Percentiles rank a stretch among this genome's conserved stretches.
Evolutionary conservation across 257 asterid species (phyloP).

Genomic region (Ligustrum vulgare): DNA sequence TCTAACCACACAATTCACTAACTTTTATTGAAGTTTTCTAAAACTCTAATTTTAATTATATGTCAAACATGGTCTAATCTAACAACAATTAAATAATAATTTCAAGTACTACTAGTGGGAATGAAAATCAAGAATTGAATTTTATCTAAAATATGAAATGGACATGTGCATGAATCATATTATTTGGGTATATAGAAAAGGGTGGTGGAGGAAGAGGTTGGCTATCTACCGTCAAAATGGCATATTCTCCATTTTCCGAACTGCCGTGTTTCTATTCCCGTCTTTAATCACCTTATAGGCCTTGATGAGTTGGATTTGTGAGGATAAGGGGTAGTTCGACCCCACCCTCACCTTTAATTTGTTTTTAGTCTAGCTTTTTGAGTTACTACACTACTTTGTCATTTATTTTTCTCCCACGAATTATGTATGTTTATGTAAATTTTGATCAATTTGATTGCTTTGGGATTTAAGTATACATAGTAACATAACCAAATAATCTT

Average conservation of each 20-base stretch:
- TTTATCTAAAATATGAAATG: not conserved
- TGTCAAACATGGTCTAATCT: not conserved
- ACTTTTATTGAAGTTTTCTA: too few species aligned
- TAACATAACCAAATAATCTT: not conserved
- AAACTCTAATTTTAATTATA: too few species aligned
- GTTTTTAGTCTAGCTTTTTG: slow-evolving; percentile 5
- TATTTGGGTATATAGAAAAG: not conserved
- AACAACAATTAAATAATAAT: slow-evolving; percentile 8
- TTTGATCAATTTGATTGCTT: not conserved
- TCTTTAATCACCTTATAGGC: slow-evolving; percentile 43
- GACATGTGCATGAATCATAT: slow-evolving; percentile 8
- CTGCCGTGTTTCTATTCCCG: slow-evolving; percentile 29
- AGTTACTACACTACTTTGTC: not conserved
- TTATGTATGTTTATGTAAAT: not conserved
- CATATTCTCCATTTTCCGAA: slow-evolving; percentile 47
- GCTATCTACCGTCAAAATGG: slow-evolving; percentile 59
- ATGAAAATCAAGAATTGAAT: slow-evolving; percentile 17
- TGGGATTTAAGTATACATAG: not conserved
- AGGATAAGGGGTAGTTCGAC: slow-evolving; percentile 49
- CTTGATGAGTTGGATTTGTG: slow-evolving; percentile 65
- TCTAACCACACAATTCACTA: too few species aligned
- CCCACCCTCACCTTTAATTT: slow-evolving; percentile 39
- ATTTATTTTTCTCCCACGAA: slow-evolving; percentile 1
- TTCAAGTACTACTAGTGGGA: slow-evolving; percentile 9
- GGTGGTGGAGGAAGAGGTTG: slow-evolving; percentile 53